Percentiles rank a stretch among this genome's conserved stretches.
Evolutionary conservation across 1,284 basidiomycete genomes (phyloP).

Genomic region (Tylopilus orsonianus): DNA sequence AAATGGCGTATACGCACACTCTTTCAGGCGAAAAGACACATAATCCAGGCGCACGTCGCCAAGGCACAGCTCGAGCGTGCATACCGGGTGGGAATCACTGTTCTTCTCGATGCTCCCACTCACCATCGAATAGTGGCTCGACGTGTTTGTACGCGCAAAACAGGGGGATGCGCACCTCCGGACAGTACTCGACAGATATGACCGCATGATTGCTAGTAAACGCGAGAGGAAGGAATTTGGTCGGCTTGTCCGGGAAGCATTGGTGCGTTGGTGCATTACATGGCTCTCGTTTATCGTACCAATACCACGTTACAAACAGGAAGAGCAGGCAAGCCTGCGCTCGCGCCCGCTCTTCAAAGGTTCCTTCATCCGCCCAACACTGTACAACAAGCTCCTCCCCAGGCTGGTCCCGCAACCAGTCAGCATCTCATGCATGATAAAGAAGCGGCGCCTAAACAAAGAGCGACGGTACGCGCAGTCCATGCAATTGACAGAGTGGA

Average conservation of each 20-base stretch:
- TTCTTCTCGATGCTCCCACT: background rate
- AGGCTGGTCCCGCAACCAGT: slow-evolving; percentile 75
- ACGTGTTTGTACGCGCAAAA: slow-evolving; percentile 53
- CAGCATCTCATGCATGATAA: slow-evolving; percentile 68
- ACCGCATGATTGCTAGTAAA: slow-evolving; percentile 51
- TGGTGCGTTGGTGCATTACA: slow-evolving; percentile 40
- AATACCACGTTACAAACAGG: slow-evolving; percentile 23
- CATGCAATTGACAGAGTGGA: slow-evolving; percentile 36
- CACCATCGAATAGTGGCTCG: slow-evolving; percentile 52
- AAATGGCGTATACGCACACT: slow-evolving; percentile 52
- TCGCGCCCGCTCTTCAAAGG: slow-evolving; percentile 69
- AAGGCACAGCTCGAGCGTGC: slow-evolving; percentile 47
- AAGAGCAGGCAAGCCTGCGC: slow-evolving; percentile 50
- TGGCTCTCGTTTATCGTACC: background rate
- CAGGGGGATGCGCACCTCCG: slow-evolving; percentile 49
- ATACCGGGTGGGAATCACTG: slow-evolving; percentile 44
- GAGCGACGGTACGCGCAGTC: slow-evolving; percentile 43
- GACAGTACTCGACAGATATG: slow-evolving; percentile 53
- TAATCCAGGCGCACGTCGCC: slow-evolving; percentile 50
- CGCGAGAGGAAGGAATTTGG: slow-evolving; percentile 50
- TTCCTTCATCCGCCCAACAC: slow-evolving; percentile 57
- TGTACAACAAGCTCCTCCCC: slow-evolving; percentile 68
- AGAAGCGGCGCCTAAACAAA: slow-evolving; percentile 50
- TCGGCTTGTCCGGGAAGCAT: slow-evolving; percentile 45
- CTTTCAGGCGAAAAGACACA: slow-evolving; percentile 52